Evolutionary conservation across 805 yeast genomes (phyloP).

Genomic region (Myxozyma mucilagina): DNA sequence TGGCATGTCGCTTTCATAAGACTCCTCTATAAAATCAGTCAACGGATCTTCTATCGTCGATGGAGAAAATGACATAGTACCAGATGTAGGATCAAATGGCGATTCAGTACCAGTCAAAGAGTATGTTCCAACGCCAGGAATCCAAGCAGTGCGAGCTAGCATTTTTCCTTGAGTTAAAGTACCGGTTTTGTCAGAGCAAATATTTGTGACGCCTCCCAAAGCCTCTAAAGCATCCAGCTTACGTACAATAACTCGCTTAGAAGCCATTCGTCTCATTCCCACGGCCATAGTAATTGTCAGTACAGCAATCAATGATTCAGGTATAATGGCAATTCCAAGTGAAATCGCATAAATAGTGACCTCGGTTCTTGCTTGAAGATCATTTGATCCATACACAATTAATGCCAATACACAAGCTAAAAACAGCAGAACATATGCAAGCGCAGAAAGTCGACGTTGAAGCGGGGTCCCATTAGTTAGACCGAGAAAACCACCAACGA

Average conservation of each 20-base stretch:
- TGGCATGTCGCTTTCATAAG: too few species aligned
- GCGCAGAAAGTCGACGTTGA: too few species aligned
- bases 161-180: conserved; percentile 95
- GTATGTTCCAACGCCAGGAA: conserved; percentile 62
- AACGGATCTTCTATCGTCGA: background rate
- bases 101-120: conserved; percentile 56
- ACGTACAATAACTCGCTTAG: conserved; percentile 95
- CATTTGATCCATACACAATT: conserved; percentile 87
- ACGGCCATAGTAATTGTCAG: conserved; percentile 99
- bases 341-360: conserved; percentile 89
- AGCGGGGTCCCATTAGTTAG: too few species aligned
- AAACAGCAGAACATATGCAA: conserved; percentile 90
- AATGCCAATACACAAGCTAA: conserved; percentile 82
- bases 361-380: conserved; percentile 87
- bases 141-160: conserved; percentile 66
- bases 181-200: conserved; percentile 97
- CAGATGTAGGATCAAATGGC: conserved; percentile 64
- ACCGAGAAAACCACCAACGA: too few species aligned
- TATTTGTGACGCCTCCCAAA: conserved; percentile 93
- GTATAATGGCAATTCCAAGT: conserved; percentile 91
- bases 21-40: too few species aligned
- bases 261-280: conserved; percentile 97
- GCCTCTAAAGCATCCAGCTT: conserved; percentile 95
- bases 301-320: conserved; percentile 98
- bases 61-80: conserved; percentile 43